Conservation (phyloP, 1,284 basidiomycete species). For the Rugosomyces carneus region DNA sequence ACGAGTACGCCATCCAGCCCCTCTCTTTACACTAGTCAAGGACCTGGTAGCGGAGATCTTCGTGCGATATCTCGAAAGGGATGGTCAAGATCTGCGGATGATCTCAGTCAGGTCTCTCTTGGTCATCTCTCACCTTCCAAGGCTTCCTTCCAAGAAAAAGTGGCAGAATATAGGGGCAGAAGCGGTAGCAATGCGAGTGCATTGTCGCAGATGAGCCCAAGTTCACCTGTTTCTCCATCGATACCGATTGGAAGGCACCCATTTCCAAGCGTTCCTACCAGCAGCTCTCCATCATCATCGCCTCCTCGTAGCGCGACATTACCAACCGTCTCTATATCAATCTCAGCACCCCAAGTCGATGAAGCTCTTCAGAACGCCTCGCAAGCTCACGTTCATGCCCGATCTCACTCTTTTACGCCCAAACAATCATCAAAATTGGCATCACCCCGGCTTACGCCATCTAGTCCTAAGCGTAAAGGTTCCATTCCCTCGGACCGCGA, state of each 20-base stretch:
- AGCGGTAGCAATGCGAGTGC: slow-evolving; percentile 21
- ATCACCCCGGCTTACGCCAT: slow-evolving; percentile 38
- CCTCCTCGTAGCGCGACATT: slow-evolving; percentile 31
- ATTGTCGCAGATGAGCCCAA: slow-evolving; percentile 9
- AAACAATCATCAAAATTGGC: slow-evolving; percentile 65
- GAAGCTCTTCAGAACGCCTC: slow-evolving; percentile 10
- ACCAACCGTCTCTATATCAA: slow-evolving; percentile 30
- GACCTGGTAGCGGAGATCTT: slow-evolving; percentile 51
- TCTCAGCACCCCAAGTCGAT: slow-evolving; percentile 28
- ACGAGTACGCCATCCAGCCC: slow-evolving; percentile 35
- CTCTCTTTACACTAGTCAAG: slow-evolving; percentile 19
- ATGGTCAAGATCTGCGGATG: slow-evolving; percentile 77
- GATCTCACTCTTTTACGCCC: slow-evolving; percentile 64
- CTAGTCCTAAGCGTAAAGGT: slow-evolving; percentile 46
- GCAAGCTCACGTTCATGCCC: slow-evolving; percentile 41
- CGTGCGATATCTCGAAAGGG: slow-evolving; percentile 59
- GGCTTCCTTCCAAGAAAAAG: slow-evolving; percentile 50
- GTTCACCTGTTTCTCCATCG: slow-evolving; percentile 8
- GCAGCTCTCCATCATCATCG: slow-evolving; percentile 26
- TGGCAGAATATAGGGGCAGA: slow-evolving; percentile 53
- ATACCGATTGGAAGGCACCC: slow-evolving; percentile 32
- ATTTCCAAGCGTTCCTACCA: slow-evolving; percentile 35
- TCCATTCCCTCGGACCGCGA: slow-evolving; percentile 37
- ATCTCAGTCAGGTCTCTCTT: slow-evolving; percentile 55
- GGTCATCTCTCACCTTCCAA: slow-evolving; percentile 39